These are phyloP conservation scores for Paramyrothecium roridum DNA, from an alignment of 2,329 filamentous ascomycete species.

Conservation along the genomic window DNA sequence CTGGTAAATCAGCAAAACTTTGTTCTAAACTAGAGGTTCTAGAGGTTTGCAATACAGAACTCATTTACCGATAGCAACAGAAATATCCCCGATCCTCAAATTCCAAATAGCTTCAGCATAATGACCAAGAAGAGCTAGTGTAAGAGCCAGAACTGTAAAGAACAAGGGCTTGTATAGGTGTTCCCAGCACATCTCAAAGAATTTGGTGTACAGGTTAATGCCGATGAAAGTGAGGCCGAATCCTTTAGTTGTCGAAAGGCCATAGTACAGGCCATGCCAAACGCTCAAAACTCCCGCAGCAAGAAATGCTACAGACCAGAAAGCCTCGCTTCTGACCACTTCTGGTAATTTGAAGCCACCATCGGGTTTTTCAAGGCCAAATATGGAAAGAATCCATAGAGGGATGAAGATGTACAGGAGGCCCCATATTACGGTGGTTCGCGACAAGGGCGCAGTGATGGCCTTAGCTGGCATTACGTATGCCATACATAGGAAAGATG, in stretches of 20 bases:
- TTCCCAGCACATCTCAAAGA: conserved; percentile 2
- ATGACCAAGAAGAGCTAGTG: conserved; percentile 3
- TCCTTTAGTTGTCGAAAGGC: conserved; percentile 4
- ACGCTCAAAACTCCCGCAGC: neutral
- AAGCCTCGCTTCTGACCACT: neutral
- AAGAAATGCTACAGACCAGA: conserved; percentile 4
- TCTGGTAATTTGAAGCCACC: neutral
- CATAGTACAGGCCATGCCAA: conserved; percentile 6
- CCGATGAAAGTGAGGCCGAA: conserved; percentile 6
- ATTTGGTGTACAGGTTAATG: conserved; percentile 7
- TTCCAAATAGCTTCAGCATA: conserved; percentile 6
- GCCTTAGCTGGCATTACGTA: neutral
- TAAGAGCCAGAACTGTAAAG: conserved; percentile 3
- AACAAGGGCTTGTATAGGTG: conserved; percentile 4
- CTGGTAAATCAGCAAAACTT: too few relatives aligned
- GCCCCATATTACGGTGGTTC: conserved; percentile 2
- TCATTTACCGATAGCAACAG: neutral
- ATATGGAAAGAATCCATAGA: conserved; percentile 4
- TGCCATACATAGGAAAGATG: neutral
- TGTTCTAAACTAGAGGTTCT: too few relatives aligned
- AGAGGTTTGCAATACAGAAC: too few relatives aligned
- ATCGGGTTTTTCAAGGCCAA: neutral
- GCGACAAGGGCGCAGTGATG: conserved; percentile 2
- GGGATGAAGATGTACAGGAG: conserved; percentile 3
- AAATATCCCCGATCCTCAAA: neutral